phyloP scores from a whole-genome alignment of 192 early-diverging fungal species.

The Gaertneriomyces semiglobifer region DNA sequence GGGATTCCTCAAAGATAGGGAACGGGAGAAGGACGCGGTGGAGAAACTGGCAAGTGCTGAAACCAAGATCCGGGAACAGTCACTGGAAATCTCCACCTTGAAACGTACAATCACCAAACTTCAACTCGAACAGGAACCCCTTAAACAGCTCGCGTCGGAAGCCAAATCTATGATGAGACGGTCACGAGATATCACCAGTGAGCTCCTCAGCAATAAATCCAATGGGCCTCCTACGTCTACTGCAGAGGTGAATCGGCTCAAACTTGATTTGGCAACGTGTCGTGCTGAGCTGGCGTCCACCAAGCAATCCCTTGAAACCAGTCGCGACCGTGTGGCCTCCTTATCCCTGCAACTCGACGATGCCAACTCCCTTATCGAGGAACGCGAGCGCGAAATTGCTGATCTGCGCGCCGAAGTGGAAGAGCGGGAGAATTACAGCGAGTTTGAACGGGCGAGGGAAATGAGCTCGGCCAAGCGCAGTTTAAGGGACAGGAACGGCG shows the following conservation, averaged over 20 bases:
- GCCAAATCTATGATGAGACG: conserved; percentile 10
- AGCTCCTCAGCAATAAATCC: conserved; percentile 6
- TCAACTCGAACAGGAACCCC: conserved; percentile 31
- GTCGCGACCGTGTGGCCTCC: conserved; percentile 15
- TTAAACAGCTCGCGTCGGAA: conserved; percentile 17
- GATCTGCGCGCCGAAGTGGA: conserved; percentile 45
- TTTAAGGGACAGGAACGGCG: too few relatives aligned
- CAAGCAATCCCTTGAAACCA: conserved; percentile 21
- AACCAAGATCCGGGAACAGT: conserved; percentile 37
- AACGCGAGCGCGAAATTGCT: conserved; percentile 45
- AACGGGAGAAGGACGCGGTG: background rate
- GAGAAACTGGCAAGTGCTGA: conserved; percentile 38
- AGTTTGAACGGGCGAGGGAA: too few relatives aligned
- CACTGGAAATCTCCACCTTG: conserved; percentile 36
- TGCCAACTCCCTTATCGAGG: conserved; percentile 32
- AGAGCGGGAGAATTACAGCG: conserved; percentile 33
- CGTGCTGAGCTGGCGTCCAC: conserved; percentile 27
- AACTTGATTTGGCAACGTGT: conserved; percentile 43
- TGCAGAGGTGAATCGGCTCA: conserved; percentile 32
- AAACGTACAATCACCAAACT: conserved; percentile 38
- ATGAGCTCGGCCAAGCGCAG: too few relatives aligned
- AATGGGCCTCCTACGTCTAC: too few relatives aligned
- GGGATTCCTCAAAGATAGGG: background rate
- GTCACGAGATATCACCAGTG: background rate
- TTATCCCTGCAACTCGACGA: conserved; percentile 36